Base-by-base conservation (phyloP, 441 rosid genomes). In the Lepidium campestre region DNA sequence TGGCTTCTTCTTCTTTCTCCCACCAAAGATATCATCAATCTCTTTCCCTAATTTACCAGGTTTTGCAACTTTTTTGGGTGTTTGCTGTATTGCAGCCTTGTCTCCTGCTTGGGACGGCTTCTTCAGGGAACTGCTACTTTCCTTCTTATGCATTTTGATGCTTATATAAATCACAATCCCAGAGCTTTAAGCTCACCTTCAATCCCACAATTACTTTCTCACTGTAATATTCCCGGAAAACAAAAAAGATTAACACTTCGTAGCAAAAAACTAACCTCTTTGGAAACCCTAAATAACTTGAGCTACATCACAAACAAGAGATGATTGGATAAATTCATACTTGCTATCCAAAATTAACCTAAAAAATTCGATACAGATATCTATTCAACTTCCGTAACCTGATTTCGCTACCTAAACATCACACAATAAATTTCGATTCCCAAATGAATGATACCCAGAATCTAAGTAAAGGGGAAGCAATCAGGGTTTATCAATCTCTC, bases 21-120 rank as follows among this genome's bases (percentile, higher is more conserved):
- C 73, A 15, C 63, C 68, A 31, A 85, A 85, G 13, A 85, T 85
- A 3, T 78, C 81, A 6, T 85, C 84, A 5, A 83, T 85, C 74
- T 80, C 88, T 62, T 41, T 65, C 48, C 77, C 56, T 5, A 70
- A 6, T 66, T 74, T 79, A 46, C 80, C 78, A 46, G 67, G 44
- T 17, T 62, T 65, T 32, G 74, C 22, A 74, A 75, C 73, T 42
- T 11, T 39, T 19, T 68, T 77, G 27, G 58, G 34, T 29, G 34
- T 70, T 66, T 65, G 58, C 29, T 71, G 40, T 5, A 5, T 6
- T 7, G 15, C 62, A n/a, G 77, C 57, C 13, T 40, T 71, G 50
- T 65, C 77, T 27, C 29, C 72, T 23, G n/a, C 44, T 35, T 66
- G 68, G 5, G 62, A 48, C 34, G 56, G 46, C 56, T 53, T 70